Evolutionary conservation across 768 basidiomycete genomes (phyloP), one percentile per base, ranked within the genome.

Genomic region (Tulasnella sp.): DNA sequence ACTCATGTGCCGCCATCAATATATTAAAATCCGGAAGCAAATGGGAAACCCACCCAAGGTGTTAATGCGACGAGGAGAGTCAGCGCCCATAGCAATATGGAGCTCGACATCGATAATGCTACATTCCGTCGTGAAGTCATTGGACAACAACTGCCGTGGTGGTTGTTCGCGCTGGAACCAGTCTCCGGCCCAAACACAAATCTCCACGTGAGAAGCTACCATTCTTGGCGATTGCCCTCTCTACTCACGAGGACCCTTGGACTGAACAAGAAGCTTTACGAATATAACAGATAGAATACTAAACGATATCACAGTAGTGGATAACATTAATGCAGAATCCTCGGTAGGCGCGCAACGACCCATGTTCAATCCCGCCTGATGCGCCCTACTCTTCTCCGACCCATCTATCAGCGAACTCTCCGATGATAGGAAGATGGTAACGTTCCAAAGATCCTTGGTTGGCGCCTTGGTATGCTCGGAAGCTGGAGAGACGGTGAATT

Each of bases 321-420:
- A 59, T 59, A 59, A 59, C 52, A 59, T 59, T 59, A 59, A 59
- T 59, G 52, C 52, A 32, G 52, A 59, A 32, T 32, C 26, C 32
- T 1, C 12, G 52, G 32, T 32, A 29, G 47, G 11, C 26, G 47
- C 26, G 47, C 47, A 52, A 52, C n/a, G 47, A 8, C 47, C 12
- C 9, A 7, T 26, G 47, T 52, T 22, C 26, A 19, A 52, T 8
- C 7, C 47, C 9, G 47, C 47, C n/a, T 19, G 22, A 22, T 22
- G 47, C 26, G 6, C 26, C 41, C 65, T 74, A 88, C 77, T 90
- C 90, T 73, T 88, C 89, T 11, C 81, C 80, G 12, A 92, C 82
- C 89, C 90, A 91, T 72, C 82, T 80, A 74, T 89, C 89, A 16
- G 90, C 91, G 14, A 90, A 77, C 29, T 82, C 80, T 3, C 90